Conservation (phyloP, 1,284 basidiomycete genomes). For the Tilletia setariae region DNA sequence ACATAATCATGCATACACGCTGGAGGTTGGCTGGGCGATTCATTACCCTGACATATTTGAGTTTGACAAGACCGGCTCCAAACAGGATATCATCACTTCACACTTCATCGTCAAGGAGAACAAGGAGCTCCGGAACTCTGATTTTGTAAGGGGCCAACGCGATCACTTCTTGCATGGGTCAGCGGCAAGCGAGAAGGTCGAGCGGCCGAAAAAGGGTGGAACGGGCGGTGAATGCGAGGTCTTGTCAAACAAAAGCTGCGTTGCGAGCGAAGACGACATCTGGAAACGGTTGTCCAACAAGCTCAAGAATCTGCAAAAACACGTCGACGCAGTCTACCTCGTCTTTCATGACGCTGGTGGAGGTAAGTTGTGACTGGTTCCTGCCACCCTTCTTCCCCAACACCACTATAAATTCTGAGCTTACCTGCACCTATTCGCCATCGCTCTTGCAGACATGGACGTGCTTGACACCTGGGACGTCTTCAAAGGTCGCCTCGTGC, state of each 20-base stretch:
- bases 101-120: conserved; percentile 9
- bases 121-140: neutral
- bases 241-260: neutral
- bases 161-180: conserved; percentile 6
- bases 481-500: neutral
- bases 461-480: conserved; percentile 9
- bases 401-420: too few species aligned
- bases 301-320: neutral
- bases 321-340: neutral
- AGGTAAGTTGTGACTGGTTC: neutral
- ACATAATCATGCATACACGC: neutral
- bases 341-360: neutral
- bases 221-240: neutral
- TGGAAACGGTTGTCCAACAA: neutral
- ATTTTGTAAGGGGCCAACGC: neutral
- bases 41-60: neutral
- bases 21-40: conserved; percentile 3
- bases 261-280: neutral
- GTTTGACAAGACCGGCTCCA: neutral
- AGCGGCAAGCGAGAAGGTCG: neutral
- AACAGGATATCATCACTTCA: neutral
- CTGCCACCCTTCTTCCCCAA: neutral
- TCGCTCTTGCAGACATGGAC: neutral
- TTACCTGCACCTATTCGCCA: too few species aligned
- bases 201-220: neutral